Conservation (phyloP, 2,329 filamentous ascomycete species). For the Fusarium algeriense region DNA sequence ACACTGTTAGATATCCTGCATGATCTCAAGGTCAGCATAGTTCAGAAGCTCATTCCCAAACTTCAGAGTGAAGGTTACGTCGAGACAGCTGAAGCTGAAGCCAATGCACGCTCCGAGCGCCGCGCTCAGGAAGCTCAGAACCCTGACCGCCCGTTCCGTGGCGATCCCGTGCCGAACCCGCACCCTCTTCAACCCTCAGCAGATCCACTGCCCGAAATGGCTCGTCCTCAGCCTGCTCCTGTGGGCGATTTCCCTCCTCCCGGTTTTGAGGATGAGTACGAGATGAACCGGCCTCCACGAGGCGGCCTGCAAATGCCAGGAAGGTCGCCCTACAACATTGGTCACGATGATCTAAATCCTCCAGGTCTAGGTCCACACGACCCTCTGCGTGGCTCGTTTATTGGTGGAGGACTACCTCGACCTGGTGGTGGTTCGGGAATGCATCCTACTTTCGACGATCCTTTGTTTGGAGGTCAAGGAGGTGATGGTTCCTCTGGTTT, state of each 20-base stretch:
- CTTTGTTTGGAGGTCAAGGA: slow-evolving; percentile 72
- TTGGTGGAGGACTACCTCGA: slow-evolving; percentile 69
- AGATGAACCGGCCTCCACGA: slow-evolving; percentile 74
- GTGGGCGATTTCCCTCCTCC: slow-evolving; percentile 84
- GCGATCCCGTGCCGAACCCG: slow-evolving; percentile 62
- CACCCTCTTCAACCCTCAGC: slow-evolving; percentile 75
- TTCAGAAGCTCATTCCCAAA: slow-evolving; percentile 85
- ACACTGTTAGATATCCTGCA: slow-evolving; percentile 69
- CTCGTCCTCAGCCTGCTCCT: slow-evolving; percentile 70
- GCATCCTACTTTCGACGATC: slow-evolving; percentile 96
- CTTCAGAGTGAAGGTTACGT: slow-evolving; percentile 84
- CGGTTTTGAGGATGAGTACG: slow-evolving; percentile 92
- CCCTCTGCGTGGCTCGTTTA: slow-evolving; percentile 77
- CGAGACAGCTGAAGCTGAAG: slow-evolving; percentile 64
- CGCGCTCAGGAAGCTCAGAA: slow-evolving; percentile 57
- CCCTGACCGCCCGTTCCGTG: slow-evolving; percentile 51
- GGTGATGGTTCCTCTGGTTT: slow-evolving; percentile 49
- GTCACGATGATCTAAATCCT: slow-evolving; percentile 89
- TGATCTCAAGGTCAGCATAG: slow-evolving; percentile 80
- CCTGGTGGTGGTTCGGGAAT: slow-evolving; percentile 80
- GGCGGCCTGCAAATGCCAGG: slow-evolving; percentile 53
- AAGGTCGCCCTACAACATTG: slow-evolving; percentile 75
- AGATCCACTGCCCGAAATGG: slow-evolving; percentile 73
- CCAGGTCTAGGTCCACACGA: slow-evolving; percentile 87
- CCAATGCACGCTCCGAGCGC: slow-evolving; percentile 56